Conservation (phyloP, 371 early-diverging fungal genomes). For the Apophysomyces variabilis region DNA sequence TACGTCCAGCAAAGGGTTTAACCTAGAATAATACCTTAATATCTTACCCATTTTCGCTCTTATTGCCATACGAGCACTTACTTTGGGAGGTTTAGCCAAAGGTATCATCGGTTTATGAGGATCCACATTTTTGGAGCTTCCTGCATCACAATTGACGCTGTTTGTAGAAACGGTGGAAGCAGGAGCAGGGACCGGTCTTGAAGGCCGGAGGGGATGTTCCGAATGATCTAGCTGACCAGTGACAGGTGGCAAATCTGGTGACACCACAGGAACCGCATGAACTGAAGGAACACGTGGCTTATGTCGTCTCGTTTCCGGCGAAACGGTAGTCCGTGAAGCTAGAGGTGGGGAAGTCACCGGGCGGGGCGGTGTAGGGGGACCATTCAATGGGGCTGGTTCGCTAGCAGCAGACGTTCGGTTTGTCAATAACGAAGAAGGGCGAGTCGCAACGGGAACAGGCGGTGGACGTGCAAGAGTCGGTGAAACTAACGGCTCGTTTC, state of each 20-base stretch:
- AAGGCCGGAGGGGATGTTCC: constrained; percentile 30
- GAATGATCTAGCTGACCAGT: constrained; percentile 20
- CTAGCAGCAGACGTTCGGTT: constrained; percentile 20
- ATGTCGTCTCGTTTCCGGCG: constrained; percentile 17
- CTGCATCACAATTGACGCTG: constrained; percentile 12
- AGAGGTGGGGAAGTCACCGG: constrained; percentile 38
- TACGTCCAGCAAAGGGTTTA: constrained; percentile 9
- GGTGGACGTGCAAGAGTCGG: constrained; percentile 40
- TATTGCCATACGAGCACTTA: constrained; percentile 13
- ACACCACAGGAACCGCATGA: constrained; percentile 29
- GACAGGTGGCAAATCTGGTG: constrained; percentile 54
- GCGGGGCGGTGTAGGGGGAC: constrained; percentile 36
- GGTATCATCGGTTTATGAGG: constrained; percentile 15
- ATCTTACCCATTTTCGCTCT: neutral
- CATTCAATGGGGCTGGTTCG: constrained; percentile 4
- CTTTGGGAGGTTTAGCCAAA: constrained; percentile 46
- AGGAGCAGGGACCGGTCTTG: constrained; percentile 44
- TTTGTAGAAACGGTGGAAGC: constrained; percentile 21
- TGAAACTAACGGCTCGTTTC: constrained; percentile 12
- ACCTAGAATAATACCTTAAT: neutral
- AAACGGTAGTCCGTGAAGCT: constrained; percentile 26
- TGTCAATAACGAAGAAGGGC: constrained; percentile 43
- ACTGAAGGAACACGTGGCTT: constrained; percentile 28
- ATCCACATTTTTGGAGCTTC: constrained; percentile 1
- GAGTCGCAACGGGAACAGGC: constrained; percentile 51